These are phyloP conservation scores for Helotiales sp. DNA, from an alignment of 2,329 filamentous ascomycete species.

Conservation along the genomic window DNA sequence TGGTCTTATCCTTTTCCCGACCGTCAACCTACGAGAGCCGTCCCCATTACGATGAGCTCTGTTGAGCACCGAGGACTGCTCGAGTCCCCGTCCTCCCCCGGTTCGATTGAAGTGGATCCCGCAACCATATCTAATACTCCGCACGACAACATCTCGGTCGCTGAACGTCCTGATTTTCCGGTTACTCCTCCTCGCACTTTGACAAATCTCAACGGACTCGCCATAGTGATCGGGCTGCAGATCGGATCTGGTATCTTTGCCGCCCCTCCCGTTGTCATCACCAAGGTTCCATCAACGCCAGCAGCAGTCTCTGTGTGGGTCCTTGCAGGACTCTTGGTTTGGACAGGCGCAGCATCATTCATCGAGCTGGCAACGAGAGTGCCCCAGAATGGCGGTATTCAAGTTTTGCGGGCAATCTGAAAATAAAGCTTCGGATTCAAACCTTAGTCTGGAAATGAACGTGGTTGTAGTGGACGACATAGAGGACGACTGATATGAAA, in stretches of 20 bases:
- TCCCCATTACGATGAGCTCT: no score
- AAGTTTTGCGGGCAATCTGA: background rate
- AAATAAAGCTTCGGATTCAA: background rate
- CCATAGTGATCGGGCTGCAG: conserved; percentile 46
- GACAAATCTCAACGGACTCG: conserved; percentile 26
- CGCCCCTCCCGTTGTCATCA: conserved; percentile 43
- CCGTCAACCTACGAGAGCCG: no score
- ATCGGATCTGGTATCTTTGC: conserved; percentile 51
- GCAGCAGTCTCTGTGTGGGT: conserved; percentile 44
- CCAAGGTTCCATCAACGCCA: conserved; percentile 43
- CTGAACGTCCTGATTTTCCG: no score
- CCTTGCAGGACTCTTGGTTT: conserved; percentile 44
- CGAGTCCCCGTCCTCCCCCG: no score
- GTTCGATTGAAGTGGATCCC: no score
- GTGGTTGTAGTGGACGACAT: background rate
- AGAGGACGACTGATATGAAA: background rate
- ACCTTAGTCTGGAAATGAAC: background rate
- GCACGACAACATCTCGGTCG: no score
- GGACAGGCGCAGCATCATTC: conserved; percentile 48
- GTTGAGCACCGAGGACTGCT: no score
- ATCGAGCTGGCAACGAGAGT: conserved; percentile 41
- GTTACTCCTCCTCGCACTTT: no score
- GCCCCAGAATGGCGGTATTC: background rate
- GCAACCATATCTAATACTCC: no score
- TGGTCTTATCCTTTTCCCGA: no score